Percentiles rank a stretch among this genome's conserved stretches.
Evolutionary conservation across 179 eudicot species (phyloP).

Genomic region (Gypsophila paniculata): DNA sequence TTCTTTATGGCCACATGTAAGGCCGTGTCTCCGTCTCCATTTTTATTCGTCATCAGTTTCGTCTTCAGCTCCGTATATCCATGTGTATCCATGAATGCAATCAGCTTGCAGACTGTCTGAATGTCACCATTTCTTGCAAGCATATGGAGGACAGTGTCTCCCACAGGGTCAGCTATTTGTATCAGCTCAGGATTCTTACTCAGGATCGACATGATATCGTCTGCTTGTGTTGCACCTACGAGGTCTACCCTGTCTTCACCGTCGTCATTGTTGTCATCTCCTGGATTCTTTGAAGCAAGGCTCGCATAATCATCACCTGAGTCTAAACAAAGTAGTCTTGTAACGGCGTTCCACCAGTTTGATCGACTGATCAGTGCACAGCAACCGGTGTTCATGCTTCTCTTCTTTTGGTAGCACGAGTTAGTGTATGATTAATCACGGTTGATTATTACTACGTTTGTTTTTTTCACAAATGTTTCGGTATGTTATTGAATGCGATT

Average conservation of each 20-base stretch:
- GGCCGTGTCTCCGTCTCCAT: constrained; percentile 3
- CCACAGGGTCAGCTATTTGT: neutral
- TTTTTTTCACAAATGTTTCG: too few species aligned
- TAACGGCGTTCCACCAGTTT: too few species aligned
- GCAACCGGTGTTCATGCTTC: too few species aligned
- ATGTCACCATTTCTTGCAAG: neutral
- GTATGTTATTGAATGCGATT: too few species aligned
- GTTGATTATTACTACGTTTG: too few species aligned
- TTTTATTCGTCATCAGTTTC: neutral
- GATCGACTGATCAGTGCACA: too few species aligned
- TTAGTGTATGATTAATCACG: too few species aligned
- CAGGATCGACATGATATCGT: neutral
- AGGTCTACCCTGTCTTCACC: neutral
- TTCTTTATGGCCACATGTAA: constrained; percentile 15
- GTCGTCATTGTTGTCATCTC: neutral
- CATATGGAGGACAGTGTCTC: constrained; percentile 12
- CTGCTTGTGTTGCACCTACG: neutral
- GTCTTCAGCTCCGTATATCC: neutral
- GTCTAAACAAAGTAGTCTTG: neutral
- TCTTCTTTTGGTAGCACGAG: too few species aligned
- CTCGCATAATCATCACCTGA: neutral
- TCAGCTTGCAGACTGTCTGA: neutral
- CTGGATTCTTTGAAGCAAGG: too few species aligned
- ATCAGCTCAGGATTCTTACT: neutral
- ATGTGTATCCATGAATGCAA: neutral